phyloP scores from a whole-genome alignment of 1,284 basidiomycete genomes.

The Pholiota adiposa region DNA sequence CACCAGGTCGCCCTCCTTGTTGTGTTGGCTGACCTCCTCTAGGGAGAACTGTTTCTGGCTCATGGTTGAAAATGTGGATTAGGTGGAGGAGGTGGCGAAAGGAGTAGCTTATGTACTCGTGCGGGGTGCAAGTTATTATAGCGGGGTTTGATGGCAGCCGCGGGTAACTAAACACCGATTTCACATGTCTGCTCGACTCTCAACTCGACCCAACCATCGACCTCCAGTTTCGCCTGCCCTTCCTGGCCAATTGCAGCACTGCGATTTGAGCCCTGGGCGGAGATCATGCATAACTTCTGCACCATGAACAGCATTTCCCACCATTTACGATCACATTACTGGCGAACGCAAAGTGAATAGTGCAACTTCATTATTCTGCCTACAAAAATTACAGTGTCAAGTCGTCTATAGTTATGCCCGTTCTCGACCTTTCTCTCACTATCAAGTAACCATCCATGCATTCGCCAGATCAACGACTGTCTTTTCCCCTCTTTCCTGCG shows the following conservation, averaged over 20 bases:
- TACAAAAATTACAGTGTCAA: too few relatives aligned
- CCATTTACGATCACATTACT: too few relatives aligned
- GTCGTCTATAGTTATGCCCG: too few relatives aligned
- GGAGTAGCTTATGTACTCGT: not conserved
- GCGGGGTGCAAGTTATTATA: not conserved
- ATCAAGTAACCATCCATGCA: slow-evolving; percentile 25
- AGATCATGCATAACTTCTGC: too few relatives aligned
- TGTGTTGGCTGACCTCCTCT: slow-evolving; percentile 46
- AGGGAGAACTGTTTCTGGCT: slow-evolving; percentile 39
- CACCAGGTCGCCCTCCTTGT: slow-evolving; percentile 38
- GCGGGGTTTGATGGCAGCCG: not conserved
- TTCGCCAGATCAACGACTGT: slow-evolving; percentile 20
- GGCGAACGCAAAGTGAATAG: too few relatives aligned
- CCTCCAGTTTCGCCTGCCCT: not conserved
- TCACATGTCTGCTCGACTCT: slow-evolving; percentile 1
- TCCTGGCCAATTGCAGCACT: not conserved
- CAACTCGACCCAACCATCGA: too few relatives aligned
- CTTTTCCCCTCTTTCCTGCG: slow-evolving; percentile 20
- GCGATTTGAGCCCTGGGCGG: too few relatives aligned
- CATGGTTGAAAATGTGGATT: slow-evolving; percentile 30
- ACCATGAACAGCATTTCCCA: too few relatives aligned
- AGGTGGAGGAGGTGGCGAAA: not conserved
- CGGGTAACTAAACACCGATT: not conserved
- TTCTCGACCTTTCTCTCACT: too few relatives aligned
- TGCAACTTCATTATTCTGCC: too few relatives aligned